phyloP scores from a whole-genome alignment of 345 rosid species.

The Citrus hindsii region DNA sequence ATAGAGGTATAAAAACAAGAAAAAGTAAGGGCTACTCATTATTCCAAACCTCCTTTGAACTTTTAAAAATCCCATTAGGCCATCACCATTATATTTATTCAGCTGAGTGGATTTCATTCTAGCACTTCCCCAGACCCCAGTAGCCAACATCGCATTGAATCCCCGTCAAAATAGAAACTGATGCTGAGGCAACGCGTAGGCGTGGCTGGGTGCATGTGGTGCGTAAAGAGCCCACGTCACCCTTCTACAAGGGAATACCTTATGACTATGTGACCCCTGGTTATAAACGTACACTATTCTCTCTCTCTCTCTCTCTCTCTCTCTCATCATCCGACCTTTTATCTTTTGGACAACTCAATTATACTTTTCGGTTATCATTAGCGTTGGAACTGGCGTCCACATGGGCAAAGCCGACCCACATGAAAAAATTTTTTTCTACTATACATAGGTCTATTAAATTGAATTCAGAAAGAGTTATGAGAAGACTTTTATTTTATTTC shows the following conservation, averaged over 20 bases:
- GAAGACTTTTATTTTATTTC: no score
- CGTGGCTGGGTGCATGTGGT: no score
- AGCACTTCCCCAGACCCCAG: background rate
- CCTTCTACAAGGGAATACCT: background rate
- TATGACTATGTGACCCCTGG: background rate
- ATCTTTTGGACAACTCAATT: background rate
- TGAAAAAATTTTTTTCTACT: no score
- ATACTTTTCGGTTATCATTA: no score
- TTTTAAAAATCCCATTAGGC: background rate
- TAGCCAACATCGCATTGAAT: background rate
- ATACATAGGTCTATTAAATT: no score
- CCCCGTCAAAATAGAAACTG: background rate
- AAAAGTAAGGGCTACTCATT: background rate
- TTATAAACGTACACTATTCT: background rate
- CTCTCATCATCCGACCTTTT: background rate
- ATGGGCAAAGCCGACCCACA: no score
- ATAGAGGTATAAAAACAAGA: background rate
- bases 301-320: no score
- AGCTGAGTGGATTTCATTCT: background rate
- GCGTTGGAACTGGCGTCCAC: no score
- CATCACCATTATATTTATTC: no score
- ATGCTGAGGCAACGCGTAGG: no score
- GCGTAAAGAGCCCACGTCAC: background rate
- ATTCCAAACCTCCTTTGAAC: background rate
- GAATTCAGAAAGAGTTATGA: no score